Base-by-base conservation (phyloP, 805 yeast species). In the Maudiozyma pseudohumilis region DNA sequence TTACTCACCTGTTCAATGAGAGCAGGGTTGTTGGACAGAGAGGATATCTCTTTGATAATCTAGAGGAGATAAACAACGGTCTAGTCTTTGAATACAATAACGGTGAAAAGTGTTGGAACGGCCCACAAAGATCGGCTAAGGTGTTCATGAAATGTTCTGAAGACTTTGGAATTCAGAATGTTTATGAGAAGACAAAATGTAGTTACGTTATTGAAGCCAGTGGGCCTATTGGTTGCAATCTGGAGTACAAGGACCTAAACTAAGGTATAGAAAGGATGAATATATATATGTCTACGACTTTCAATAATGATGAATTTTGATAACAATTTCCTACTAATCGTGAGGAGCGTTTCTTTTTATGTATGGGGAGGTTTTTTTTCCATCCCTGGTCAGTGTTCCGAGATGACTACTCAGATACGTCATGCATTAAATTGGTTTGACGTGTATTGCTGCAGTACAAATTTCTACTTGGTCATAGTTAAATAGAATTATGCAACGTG, bases 51-150 rank as follows among this genome's bases (percentile, higher is more conserved):
- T 46, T 56, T 22, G 61, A 56, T 4, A 59, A 61, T 13, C 40
- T 49, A 42, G 61, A 43, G 36, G 56, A 49, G 34, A 60, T 48
- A 5, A 55, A 54, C 29, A 61, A 56, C 30, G 62, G 63, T 23
- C 38, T 66, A 32, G 45, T 44, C 16, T 43, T 73, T 22, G 48
- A 52, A 22, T 92, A 67, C 53, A 64, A 58, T 4, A 53, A 65
- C 15, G 98, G 98, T 16, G 77, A 76, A 29, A 72, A 69, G 52
- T 92, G 98, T 60, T 89, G 97, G 96, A 84, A 87, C 55, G 98
- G 98, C 0, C 96, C 96, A 5, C 56, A 64, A 21, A 74, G 98
- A 56, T 71, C 80, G 24, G 88, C 85, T 1, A 61, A 56, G 8
- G 78, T 84, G 2, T 64, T 65, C 17, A 53, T 88, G 38, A 63